Conservation (phyloP, 176 grass and related monocot genomes). For the Carex myosuroides region DNA sequence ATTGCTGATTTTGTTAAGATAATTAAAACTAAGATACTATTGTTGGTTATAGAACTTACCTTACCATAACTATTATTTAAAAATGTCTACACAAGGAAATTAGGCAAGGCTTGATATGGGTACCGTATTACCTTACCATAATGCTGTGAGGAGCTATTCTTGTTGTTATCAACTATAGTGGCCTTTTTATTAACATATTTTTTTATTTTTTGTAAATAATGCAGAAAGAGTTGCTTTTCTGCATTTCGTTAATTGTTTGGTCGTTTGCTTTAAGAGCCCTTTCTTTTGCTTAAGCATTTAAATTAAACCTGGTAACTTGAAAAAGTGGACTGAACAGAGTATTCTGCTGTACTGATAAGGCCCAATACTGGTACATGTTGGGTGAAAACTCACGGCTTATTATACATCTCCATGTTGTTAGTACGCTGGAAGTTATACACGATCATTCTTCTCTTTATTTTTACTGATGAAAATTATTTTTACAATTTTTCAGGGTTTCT, state of each 20-base stretch:
- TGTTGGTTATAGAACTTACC: neutral
- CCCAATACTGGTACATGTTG: neutral
- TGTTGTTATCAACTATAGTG: neutral
- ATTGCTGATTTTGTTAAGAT: neutral
- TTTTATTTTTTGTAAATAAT: neutral
- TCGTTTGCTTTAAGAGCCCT: neutral
- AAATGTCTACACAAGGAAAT: neutral
- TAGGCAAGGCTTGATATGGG: neutral
- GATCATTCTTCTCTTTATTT: neutral
- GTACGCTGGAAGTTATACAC: neutral
- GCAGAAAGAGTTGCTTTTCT: neutral
- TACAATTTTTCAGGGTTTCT: neutral
- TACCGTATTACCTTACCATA: neutral
- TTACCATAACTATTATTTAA: neutral
- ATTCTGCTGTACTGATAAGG: neutral
- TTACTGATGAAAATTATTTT: neutral
- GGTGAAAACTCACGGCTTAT: neutral
- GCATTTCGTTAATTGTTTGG: neutral
- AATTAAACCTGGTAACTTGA: neutral
- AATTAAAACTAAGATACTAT: neutral
- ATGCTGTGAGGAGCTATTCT: neutral
- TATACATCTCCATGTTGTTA: neutral
- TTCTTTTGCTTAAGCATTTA: neutral
- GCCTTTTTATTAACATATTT: neutral
- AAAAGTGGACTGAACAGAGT: neutral